Evolutionary conservation across 1,284 basidiomycete species (phyloP), one percentile per base, ranked within the genome.

Genomic region (Gomphus bonarii): DNA sequence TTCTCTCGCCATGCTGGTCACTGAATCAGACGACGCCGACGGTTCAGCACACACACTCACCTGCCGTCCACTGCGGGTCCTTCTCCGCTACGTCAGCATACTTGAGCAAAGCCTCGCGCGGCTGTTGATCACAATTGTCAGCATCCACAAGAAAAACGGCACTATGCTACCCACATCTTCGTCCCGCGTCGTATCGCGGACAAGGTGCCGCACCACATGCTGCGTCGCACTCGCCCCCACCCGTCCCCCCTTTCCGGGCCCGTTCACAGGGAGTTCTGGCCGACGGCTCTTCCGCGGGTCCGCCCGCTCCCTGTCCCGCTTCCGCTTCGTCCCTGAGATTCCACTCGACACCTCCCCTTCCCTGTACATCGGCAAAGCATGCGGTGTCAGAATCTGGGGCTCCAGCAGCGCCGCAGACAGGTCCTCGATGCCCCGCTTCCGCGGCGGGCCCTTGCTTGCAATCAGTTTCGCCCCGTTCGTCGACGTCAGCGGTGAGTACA

Each of bases 201-300:
- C 92, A 67, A 99, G 73, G 64, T 90, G 88, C 72, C 97, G 92
- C 46, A 99, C 93, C 61, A 97, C 82, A 66, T 95, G 91, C 63
- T 97, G 92, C 49, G 90, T 97, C 4, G 93, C 95, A 71, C 90
- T 93, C 38, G 92, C 89, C 25, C 97, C 97, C 48, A 99, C 90
- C 31, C 95, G 75, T 49, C 97, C 97, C 30, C 95, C 95, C 64
- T 80, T 81, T 54, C 97, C 97, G 31, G 90, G 91, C 4, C 97
- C 97, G 55, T 78, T 83, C 48, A 99, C 81, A 25, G 97, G 97
- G 61, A 97, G 78, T 68, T 94, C 89, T 18, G 94, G 95, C 65
- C 92, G 81, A 68, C 82, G 81, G 71, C 88, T 91, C 79, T 95
- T 95, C 66, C 88, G 80, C 47, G 90, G 87, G 71, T 97, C 87